A percentile compares a stretch with the other conserved stretches of the same genome.
phyloP scores from a whole-genome alignment of 2,329 filamentous ascomycete genomes.

The Penicillium brasilianum region DNA sequence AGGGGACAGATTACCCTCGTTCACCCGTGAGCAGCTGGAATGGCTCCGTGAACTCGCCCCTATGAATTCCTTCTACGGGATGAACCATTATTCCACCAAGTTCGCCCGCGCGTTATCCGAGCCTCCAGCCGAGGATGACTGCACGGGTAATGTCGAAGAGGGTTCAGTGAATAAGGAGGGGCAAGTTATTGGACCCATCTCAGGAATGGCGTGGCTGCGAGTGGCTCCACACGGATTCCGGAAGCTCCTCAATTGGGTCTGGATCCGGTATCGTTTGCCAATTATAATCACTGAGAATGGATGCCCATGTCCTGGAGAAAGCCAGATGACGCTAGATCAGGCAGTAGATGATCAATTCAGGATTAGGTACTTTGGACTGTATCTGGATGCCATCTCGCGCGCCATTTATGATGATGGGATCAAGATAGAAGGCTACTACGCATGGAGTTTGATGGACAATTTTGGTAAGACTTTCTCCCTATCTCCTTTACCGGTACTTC shows the following conservation, averaged over 20 bases:
- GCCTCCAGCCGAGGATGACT: slow-evolving; percentile 42
- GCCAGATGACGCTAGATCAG: not conserved
- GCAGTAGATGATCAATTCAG: not conserved
- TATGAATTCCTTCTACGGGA: slow-evolving; percentile 14
- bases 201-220: slow-evolving; percentile 4
- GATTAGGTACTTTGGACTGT: not conserved
- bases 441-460: slow-evolving; percentile 26
- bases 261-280: not conserved
- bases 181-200: slow-evolving; percentile 3
- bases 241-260: not conserved
- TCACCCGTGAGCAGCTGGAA: not conserved
- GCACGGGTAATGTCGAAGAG: slow-evolving; percentile 17
- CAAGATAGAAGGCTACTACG: slow-evolving; percentile 17
- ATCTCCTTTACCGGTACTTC: not conserved
- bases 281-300: slow-evolving; percentile 2
- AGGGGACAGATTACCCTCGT: not conserved
- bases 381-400: not conserved
- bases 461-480: slow-evolving; percentile 22
- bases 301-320: not conserved
- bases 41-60: not conserved
- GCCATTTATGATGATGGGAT: slow-evolving; percentile 12
- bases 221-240: not conserved
- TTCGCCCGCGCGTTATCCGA: slow-evolving; percentile 16
- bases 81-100: slow-evolving; percentile 23
- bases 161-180: slow-evolving; percentile 12